Evolutionary conservation across 2,329 filamentous ascomycete species (phyloP).

Genomic region (Herpotrichia juniperi): DNA sequence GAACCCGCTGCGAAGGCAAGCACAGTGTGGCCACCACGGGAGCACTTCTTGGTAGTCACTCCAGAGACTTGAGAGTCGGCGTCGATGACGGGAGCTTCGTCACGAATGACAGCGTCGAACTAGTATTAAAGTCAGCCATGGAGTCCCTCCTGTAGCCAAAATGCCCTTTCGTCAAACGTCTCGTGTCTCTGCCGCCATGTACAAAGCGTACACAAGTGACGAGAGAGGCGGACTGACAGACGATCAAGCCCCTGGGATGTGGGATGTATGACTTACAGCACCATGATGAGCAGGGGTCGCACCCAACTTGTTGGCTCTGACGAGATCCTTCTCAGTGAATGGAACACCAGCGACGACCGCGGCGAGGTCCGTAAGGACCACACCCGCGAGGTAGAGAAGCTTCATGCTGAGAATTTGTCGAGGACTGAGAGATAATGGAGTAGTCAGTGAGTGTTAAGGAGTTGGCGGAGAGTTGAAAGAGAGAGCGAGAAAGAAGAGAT

Average conservation of each 20-base stretch:
- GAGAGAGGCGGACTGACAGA: not conserved
- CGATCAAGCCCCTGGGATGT: not conserved
- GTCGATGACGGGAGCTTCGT: not conserved
- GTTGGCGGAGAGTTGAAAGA: not conserved
- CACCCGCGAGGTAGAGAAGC: slow-evolving; percentile 5
- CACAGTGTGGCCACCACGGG: not conserved
- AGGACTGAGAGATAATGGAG: not conserved
- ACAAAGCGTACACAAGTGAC: not conserved
- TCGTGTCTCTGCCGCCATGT: not conserved
- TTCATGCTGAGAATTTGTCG: slow-evolving; percentile 9
- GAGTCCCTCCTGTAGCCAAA: not conserved
- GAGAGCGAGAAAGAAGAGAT: not conserved
- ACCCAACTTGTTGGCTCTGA: not conserved
- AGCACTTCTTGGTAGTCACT: not conserved
- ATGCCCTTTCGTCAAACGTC: not conserved
- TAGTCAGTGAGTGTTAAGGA: not conserved
- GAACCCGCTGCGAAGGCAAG: not conserved
- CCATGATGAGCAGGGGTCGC: not conserved
- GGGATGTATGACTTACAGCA: not conserved
- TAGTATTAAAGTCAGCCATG: not conserved
- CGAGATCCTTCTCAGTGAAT: not conserved
- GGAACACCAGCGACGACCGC: slow-evolving; percentile 3
- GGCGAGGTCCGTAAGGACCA: slow-evolving; percentile 8
- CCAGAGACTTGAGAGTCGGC: not conserved
- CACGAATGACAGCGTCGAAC: not conserved